Conservation (phyloP, 768 basidiomycete genomes). For the Mycena olivaceomarginata region DNA sequence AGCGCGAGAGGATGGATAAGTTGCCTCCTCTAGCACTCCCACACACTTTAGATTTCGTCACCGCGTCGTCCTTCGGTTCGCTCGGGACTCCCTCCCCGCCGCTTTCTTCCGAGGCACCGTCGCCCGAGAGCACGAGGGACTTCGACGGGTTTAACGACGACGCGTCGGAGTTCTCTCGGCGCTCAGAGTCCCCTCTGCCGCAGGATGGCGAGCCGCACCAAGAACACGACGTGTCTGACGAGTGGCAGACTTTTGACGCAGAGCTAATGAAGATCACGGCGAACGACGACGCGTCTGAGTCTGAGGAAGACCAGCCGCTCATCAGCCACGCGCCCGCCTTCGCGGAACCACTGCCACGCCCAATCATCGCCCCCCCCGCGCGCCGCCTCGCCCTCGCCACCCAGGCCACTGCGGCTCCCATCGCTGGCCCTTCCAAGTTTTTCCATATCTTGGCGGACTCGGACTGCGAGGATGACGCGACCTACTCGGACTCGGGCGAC, state of each 20-base stretch:
- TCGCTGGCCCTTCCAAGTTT: neutral
- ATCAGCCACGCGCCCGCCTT: neutral
- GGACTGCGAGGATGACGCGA: neutral
- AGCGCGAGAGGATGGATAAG: neutral
- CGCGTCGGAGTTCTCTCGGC: neutral
- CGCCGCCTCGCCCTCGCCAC: neutral
- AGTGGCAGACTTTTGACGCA: no score
- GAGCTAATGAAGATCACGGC: no score
- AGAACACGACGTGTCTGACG: no score
- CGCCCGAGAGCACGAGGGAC: neutral
- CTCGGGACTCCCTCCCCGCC: neutral
- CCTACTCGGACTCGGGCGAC: neutral
- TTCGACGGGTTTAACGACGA: neutral
- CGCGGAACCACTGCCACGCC: neutral
- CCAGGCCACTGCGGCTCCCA: no score
- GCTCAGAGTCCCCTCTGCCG: neutral
- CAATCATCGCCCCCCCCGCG: neutral
- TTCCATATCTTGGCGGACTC: neutral
- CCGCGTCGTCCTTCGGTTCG: neutral
- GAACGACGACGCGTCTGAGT: neutral
- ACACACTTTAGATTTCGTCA: neutral
- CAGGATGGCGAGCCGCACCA: no score
- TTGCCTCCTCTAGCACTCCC: no score
- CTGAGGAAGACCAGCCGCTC: neutral
- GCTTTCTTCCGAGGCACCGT: constrained; percentile 7